Conservation (phyloP, 2,329 filamentous ascomycete species). For the Neospermospora avenae region DNA sequence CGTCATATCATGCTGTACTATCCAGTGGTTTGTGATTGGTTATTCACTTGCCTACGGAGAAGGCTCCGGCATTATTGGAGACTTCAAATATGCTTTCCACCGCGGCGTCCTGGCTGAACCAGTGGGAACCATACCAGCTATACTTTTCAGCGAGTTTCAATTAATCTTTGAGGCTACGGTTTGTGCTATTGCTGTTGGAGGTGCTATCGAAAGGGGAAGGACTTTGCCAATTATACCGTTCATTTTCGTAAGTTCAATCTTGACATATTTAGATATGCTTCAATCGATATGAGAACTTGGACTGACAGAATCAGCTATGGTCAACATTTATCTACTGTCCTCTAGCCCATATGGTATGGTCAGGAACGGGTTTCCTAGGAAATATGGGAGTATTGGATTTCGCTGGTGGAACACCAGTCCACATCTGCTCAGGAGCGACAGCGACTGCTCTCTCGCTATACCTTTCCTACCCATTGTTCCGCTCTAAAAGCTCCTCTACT, state of each 20-base stretch:
- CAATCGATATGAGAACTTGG: constrained; percentile 19
- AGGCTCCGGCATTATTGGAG: constrained; percentile 58
- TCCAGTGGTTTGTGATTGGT: constrained; percentile 59
- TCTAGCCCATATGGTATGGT: constrained; percentile 77
- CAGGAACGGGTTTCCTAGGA: constrained; percentile 67
- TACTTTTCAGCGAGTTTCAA: constrained; percentile 64
- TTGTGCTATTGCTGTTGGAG: constrained; percentile 48
- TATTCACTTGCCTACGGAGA: constrained; percentile 60
- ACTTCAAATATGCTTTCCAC: constrained; percentile 58
- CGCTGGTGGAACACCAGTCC: constrained; percentile 71
- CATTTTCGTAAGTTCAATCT: constrained; percentile 51
- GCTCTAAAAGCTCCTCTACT: constrained; percentile 51
- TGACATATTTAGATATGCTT: neutral
- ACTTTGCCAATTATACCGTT: constrained; percentile 62
- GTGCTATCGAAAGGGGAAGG: constrained; percentile 58
- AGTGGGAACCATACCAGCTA: constrained; percentile 57
- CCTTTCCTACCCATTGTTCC: constrained; percentile 65
- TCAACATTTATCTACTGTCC: constrained; percentile 69
- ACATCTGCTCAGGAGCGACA: constrained; percentile 69
- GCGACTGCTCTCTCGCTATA: constrained; percentile 72
- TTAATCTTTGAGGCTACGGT: constrained; percentile 59
- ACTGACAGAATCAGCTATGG: constrained; percentile 43
- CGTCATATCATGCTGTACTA: constrained; percentile 50
- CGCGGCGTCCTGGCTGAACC: constrained; percentile 57
- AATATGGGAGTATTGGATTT: constrained; percentile 69